Conservation (phyloP, 2,329 filamentous ascomycete genomes). For the Aspergillus thermomutatus region DNA sequence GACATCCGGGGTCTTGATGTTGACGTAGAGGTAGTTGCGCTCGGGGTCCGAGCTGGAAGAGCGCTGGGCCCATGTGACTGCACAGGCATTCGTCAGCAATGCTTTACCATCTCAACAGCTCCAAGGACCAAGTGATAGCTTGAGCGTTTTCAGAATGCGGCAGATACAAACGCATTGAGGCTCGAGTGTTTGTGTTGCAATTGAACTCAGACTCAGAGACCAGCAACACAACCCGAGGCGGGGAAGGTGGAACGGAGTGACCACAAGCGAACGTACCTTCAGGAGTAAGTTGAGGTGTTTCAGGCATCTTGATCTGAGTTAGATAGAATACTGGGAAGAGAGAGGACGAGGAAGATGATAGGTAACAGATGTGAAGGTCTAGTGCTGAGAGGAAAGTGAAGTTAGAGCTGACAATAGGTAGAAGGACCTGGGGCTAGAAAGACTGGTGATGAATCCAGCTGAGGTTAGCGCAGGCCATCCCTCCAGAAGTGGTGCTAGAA, state of each 20-base stretch:
- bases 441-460: constrained; percentile 9
- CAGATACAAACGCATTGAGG: not conserved
- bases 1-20: constrained; percentile 84
- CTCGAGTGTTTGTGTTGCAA: constrained; percentile 1
- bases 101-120: not conserved
- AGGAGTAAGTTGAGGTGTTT: constrained; percentile 36
- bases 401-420: not conserved
- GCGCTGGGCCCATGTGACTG: constrained; percentile 98
- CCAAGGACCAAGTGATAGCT: constrained; percentile 5
- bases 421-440: constrained; percentile 6
- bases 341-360: constrained; percentile 3
- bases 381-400: not conserved
- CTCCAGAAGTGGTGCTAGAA: constrained; percentile 28
- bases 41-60: constrained; percentile 73
- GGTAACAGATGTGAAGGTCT: not conserved
- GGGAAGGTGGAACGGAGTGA: constrained; percentile 24
- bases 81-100: not conserved
- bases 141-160: not conserved
- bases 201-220: constrained; percentile 8
- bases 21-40: constrained; percentile 95
- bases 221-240: constrained; percentile 20
- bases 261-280: constrained; percentile 42
- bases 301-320: constrained; percentile 21
- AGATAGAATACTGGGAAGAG: constrained; percentile 5
- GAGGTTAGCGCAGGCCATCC: constrained; percentile 18